Base-by-base conservation (phyloP, 2,329 filamentous ascomycete species). In the Bipolaris bicolor region DNA sequence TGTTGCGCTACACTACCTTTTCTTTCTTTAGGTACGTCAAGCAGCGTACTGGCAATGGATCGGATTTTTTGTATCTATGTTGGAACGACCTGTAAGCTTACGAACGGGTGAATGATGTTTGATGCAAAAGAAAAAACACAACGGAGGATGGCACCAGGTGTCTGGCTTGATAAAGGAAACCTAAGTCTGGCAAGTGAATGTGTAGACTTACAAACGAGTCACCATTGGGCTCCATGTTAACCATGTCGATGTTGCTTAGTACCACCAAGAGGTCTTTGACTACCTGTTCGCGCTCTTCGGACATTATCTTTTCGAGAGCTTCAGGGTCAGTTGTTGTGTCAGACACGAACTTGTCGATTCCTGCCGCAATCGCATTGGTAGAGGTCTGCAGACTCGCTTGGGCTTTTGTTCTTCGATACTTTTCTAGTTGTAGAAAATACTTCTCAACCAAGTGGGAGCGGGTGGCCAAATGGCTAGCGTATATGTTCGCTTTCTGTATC, bases 401-500 rank as follows among this genome's bases (percentile, higher is more conserved):
- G 16, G 79, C 73, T 40, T 84, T 77, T 18, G 61, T 59, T n/a
- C 64, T 66, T 18, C 64, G 64, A 66, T 88, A 85, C 1, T 87
- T 85, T 51, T 92, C 90, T 36, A 88, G 86, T 1, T 95, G 81
- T 65, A 87, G 88, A 75, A 91, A 91, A 77, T 94, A 96, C 62
- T 92, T 89, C 73, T 96, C 91, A 0, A 96, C 91, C 55, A 94
- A 87, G 72, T 92, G 93, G 0, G 90, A 94, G 22, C 92, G 84
- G 0, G 91, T 96, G 2, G 88, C 88, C 9, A 97, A 81, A 68
- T 92, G 89, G 5, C 89, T 94, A 2, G 88, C 87, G 70, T 94
- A 92, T 37, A 97, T 90, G 73, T 96, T 96, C 6, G 91, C 90
- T 73, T 96, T 96, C 73, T 96, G 92, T 29, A 97, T 95, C 76